phyloP scores from a whole-genome alignment of 1,284 basidiomycete species.

The Trichosporon asahii region DNA sequence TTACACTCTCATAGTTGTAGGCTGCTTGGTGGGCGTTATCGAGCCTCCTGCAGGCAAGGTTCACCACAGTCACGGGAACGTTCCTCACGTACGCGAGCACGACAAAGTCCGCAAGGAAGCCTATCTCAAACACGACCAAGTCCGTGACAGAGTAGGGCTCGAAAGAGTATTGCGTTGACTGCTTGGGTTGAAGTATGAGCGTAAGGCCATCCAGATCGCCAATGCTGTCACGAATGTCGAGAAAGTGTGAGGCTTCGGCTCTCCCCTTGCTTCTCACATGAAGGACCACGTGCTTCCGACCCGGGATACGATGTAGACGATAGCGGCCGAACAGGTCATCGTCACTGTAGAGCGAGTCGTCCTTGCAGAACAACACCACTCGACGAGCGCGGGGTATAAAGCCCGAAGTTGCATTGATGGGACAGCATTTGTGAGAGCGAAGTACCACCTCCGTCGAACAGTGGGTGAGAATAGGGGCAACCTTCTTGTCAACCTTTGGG shows the following conservation, averaged over 20 bases:
- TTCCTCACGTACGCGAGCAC: not conserved
- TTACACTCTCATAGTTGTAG: no score
- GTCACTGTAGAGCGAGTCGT: no score
- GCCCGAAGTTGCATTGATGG: no score
- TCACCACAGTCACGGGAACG: not conserved
- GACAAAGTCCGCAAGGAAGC: not conserved
- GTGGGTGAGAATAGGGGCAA: not conserved
- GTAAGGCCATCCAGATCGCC: not conserved
- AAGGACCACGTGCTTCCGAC: not conserved
- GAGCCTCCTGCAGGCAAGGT: not conserved
- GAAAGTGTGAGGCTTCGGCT: not conserved
- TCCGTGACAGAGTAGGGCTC: no score
- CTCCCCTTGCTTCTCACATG: not conserved
- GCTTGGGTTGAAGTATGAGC: not conserved
- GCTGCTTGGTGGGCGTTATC: not conserved
- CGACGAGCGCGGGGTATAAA: no score
- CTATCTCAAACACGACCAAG: no score
- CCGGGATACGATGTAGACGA: not conserved
- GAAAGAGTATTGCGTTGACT: not conserved
- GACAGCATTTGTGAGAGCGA: no score
- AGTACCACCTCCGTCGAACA: not conserved
- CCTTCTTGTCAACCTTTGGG: not conserved
- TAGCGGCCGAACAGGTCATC: no score
- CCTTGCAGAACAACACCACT: not conserved
- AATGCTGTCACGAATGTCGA: not conserved